Evolutionary conservation across 805 yeast genomes (phyloP).

Genomic region (Hanseniaspora guilliermondii): DNA sequence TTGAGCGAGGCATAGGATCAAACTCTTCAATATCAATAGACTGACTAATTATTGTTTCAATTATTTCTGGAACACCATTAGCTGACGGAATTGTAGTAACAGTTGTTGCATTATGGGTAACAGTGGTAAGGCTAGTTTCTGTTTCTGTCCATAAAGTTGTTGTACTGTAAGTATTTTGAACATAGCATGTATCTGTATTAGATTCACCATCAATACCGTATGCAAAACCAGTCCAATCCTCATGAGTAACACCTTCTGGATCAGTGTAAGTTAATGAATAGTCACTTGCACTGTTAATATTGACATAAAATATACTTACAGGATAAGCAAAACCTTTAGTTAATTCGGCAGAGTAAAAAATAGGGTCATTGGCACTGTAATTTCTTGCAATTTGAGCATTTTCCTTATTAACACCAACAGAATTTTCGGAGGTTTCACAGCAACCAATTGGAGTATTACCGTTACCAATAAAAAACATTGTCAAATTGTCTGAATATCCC

Average conservation of each 20-base stretch:
- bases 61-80: background rate
- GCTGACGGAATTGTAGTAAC: background rate
- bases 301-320: slow-evolving; percentile 20
- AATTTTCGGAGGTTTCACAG: background rate
- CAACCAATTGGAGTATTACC: background rate
- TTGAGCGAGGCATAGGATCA: background rate
- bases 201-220: slow-evolving; percentile 10
- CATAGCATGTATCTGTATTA: background rate
- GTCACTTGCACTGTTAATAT: slow-evolving; percentile 16
- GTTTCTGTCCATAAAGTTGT: slow-evolving; percentile 14
- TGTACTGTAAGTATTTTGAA: background rate
- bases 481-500: background rate
- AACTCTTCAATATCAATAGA: background rate
- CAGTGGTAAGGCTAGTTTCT: slow-evolving; percentile 6
- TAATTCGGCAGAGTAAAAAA: slow-evolving; percentile 16
- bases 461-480: background rate
- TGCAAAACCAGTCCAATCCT: slow-evolving; percentile 17
- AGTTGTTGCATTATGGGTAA: background rate
- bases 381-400: background rate
- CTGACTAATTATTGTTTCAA: background rate
- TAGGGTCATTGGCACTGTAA: background rate
- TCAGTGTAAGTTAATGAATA: slow-evolving; percentile 16
- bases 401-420: background rate
- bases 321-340: slow-evolving; percentile 24
- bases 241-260: slow-evolving; percentile 18